Evolutionary conservation across 1,139 yeast species (phyloP), one percentile per base, ranked within the genome.

Genomic region (Blastobotrys elegans): DNA sequence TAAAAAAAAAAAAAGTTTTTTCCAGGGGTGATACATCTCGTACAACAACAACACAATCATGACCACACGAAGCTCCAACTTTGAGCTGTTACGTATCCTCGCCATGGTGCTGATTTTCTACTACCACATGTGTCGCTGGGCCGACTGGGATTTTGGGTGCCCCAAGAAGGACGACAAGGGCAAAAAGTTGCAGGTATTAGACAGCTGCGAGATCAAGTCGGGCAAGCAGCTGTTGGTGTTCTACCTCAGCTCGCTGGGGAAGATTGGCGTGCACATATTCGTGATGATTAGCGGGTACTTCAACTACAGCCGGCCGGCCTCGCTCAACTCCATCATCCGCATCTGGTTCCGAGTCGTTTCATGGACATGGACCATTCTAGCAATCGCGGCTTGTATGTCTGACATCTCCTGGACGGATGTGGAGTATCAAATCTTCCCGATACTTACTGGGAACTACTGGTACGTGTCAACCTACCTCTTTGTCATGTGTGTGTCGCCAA

Each of bases 61-160:
- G n/a, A 27, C 31, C n/a, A 11, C 33, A 30, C 3, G 36, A 11
- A 32, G 36, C 17, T 50, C 52, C 2, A 50, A 50, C 40, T 50
- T 34, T 36, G 53, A 50, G 42, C 32, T 50, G 40, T 18, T 40
- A 17, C 44, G 53, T 10, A 17, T 50, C 5, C 24, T 50, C 17
- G 36, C 46, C 37, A 50, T 50, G 53, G 16, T 45, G 2, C n/a
- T 48, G 27, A 48, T 50, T 13, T 45, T 50, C 11, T 44, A 41
- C 22, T 38, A 30, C 32, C 53, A 50, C 34, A 43, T 39, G 24
- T 32, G 43, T 2, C 24, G 18, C 29, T 38, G 41, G 21, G 35
- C 53, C 4, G 17, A 16, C 16, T 50, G 51, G 51, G 43, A 31
- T 3, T 14, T 20, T 14, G 37, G 38, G n/a, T 42, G 40, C 10